Conservation (phyloP, 192 early-diverging fungal species). For the Geosiphon pyriformis region DNA sequence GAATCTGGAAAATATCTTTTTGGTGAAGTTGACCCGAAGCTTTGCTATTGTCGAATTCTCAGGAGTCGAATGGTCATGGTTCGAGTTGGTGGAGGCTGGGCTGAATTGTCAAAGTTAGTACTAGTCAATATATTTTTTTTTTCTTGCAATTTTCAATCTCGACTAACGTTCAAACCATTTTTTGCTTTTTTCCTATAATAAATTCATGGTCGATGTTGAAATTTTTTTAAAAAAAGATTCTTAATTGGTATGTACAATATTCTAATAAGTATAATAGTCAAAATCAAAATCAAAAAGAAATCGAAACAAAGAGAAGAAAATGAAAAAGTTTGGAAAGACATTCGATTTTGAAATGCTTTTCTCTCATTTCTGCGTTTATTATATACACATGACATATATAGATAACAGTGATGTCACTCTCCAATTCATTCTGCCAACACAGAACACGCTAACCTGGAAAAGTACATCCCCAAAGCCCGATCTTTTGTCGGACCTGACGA, state of each 20-base stretch:
- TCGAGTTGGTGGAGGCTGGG: conserved; percentile 63
- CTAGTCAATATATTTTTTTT: neutral
- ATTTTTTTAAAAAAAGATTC: conserved; percentile 28
- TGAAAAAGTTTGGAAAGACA: conserved; percentile 6
- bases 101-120: conserved; percentile 50
- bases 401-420: conserved; percentile 31
- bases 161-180: neutral
- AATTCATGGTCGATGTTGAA: too few species aligned
- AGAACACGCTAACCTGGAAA: conserved; percentile 31
- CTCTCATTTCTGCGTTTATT: conserved; percentile 17
- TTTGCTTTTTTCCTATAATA: neutral
- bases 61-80: conserved; percentile 62
- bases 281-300: neutral
- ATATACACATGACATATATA: conserved; percentile 19
- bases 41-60: conserved; percentile 59
- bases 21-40: conserved; percentile 56
- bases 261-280: neutral
- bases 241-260: conserved; percentile 23
- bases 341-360: conserved; percentile 9
- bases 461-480: conserved; percentile 24
- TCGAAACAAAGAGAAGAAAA: neutral
- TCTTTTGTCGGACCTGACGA: conserved; percentile 27
- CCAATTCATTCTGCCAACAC: conserved; percentile 30
- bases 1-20: conserved; percentile 62
- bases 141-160: neutral